Percentiles rank a stretch among this genome's conserved stretches.
These are phyloP conservation scores for Pichia ethanolica DNA, from an alignment of 805 yeast genomes.

Conservation along the genomic window DNA sequence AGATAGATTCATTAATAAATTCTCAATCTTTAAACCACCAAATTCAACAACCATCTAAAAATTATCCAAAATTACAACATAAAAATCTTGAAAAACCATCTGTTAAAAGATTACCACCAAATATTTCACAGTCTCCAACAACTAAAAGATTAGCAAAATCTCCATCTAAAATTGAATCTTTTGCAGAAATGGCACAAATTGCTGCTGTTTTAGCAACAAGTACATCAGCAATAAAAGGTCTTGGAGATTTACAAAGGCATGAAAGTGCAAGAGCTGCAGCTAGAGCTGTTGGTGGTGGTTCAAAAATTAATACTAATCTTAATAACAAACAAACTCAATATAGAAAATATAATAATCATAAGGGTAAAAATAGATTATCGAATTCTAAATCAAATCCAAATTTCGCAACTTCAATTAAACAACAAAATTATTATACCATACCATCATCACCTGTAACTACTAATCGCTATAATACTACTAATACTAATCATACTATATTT, in stretches of 20 bases:
- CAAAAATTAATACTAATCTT: neutral
- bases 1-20: neutral
- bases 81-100: neutral
- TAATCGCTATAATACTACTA: too few species aligned
- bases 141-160: conserved; percentile 3
- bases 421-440: too few species aligned
- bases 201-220: conserved; percentile 6
- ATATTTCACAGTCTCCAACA: neutral
- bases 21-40: neutral
- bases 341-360: neutral
- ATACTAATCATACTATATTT: neutral
- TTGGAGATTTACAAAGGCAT: neutral
- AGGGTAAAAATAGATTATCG: too few species aligned
- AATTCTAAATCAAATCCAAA: neutral
- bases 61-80: neutral
- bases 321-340: neutral
- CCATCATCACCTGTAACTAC: too few species aligned
- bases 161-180: neutral
- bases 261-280: conserved; percentile 9
- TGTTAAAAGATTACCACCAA: conserved; percentile 1
- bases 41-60: neutral
- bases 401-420: neutral
- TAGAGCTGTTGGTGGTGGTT: conserved; percentile 2
- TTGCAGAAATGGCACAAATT: conserved; percentile 5
- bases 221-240: neutral